These are phyloP conservation scores for Coprinellus micaceus DNA, from an alignment of 768 basidiomycete genomes.

Conservation along the genomic window DNA sequence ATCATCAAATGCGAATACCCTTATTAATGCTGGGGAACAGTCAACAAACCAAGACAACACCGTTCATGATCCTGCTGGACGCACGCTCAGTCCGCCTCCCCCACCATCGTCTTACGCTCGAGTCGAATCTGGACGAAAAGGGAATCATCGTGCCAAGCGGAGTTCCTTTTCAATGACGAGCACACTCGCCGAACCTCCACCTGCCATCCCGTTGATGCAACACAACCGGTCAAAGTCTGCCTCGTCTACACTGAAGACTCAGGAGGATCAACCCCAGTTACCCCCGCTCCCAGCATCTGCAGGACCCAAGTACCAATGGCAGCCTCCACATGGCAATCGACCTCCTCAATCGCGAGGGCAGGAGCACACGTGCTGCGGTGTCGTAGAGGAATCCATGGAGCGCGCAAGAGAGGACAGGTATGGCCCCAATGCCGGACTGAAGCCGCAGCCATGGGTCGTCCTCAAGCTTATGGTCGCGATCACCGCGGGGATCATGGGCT, in stretches of 20 bases:
- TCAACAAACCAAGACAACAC: too few species aligned
- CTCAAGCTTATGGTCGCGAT: conserved; percentile 66
- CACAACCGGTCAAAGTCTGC: too few species aligned
- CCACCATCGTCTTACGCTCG: too few species aligned
- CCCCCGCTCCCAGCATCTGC: too few species aligned
- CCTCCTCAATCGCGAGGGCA: not conserved
- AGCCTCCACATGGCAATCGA: not conserved
- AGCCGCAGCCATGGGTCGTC: conserved; percentile 69
- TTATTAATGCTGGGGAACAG: too few species aligned
- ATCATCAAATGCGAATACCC: too few species aligned
- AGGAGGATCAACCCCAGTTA: too few species aligned
- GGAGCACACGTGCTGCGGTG: conserved; percentile 42
- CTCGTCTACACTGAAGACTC: too few species aligned
- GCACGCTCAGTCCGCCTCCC: too few species aligned
- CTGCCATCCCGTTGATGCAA: too few species aligned
- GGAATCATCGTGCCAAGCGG: not conserved
- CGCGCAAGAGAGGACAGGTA: conserved; percentile 39
- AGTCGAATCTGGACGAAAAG: not conserved
- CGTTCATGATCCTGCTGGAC: too few species aligned
- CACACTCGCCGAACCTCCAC: not conserved
- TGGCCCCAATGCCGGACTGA: conserved; percentile 26
- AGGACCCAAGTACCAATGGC: not conserved
- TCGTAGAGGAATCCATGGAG: conserved; percentile 46
- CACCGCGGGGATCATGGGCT: conserved; percentile 57
- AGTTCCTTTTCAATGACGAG: not conserved